These are phyloP conservation scores for Fusarium acutatum DNA, from an alignment of 2,329 filamentous ascomycete genomes.

Conservation along the genomic window DNA sequence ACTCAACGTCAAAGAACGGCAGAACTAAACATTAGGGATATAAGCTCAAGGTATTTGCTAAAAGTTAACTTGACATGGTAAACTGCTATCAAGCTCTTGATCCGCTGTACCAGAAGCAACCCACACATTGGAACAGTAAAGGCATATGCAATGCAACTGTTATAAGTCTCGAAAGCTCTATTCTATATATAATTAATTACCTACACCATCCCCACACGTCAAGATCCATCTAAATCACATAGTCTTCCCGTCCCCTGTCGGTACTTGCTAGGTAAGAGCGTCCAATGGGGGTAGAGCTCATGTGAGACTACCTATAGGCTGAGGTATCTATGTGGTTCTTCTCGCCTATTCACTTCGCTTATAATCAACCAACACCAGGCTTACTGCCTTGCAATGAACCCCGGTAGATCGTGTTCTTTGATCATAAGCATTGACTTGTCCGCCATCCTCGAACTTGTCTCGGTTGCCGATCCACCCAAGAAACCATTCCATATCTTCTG, in stretches of 20 bases:
- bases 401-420: conserved; percentile 52
- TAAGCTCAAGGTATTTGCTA: not conserved
- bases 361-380: not conserved
- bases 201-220: not conserved
- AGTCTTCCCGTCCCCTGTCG: not conserved
- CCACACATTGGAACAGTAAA: not conserved
- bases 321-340: not conserved
- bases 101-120: not conserved
- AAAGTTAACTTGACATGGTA: not conserved
- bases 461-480: conserved; percentile 51
- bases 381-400: conserved; percentile 40
- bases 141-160: not conserved
- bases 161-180: not conserved
- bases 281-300: not conserved
- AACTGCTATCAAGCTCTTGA: not conserved
- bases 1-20: not conserved
- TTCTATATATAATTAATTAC: not conserved
- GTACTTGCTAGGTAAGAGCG: not conserved
- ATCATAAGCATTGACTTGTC: conserved; percentile 56
- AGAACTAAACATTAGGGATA: not conserved
- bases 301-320: not conserved
- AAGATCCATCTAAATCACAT: not conserved
- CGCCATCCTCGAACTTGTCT: conserved; percentile 51
- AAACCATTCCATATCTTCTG: conserved; percentile 60
- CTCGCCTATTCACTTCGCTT: not conserved